These are phyloP conservation scores for Elsinoe australis DNA, from an alignment of 2,329 filamentous ascomycete species.

Conservation along the genomic window DNA sequence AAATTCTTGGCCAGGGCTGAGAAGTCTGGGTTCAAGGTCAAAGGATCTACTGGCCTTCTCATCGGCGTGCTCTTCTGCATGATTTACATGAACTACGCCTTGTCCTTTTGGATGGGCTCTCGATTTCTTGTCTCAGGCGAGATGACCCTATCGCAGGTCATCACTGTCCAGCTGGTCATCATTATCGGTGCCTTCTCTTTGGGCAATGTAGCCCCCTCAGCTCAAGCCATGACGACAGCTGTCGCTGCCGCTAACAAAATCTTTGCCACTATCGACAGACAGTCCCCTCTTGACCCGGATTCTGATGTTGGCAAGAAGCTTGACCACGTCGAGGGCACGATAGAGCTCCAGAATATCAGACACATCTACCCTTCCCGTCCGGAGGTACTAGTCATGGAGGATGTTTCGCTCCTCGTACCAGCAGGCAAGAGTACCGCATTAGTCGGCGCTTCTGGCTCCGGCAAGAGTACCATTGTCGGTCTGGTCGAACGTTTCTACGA, in stretches of 20 bases:
- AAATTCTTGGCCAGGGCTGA: constrained; percentile 64
- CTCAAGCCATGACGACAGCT: constrained; percentile 76
- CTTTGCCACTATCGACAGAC: constrained; percentile 83
- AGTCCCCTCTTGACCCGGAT: constrained; percentile 73
- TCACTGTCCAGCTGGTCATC: constrained; percentile 82
- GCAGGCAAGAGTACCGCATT: constrained; percentile 88
- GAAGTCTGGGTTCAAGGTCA: constrained; percentile 66
- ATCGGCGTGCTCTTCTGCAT: constrained; percentile 75
- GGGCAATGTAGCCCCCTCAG: constrained; percentile 77
- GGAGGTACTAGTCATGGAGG: constrained; percentile 81
- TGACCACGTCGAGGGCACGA: constrained; percentile 63
- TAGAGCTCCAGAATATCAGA: constrained; percentile 74
- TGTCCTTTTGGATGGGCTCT: constrained; percentile 84
- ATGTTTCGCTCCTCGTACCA: constrained; percentile 70
- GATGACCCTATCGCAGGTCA: constrained; percentile 59
- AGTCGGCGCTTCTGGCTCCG: constrained; percentile 87
- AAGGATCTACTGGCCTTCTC: constrained; percentile 67
- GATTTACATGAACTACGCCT: constrained; percentile 77
- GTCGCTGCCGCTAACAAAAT: constrained; percentile 85
- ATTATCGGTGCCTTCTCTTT: constrained; percentile 91
- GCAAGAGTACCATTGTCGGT: constrained; percentile 90
- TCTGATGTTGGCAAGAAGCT: constrained; percentile 64
- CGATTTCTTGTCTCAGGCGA: constrained; percentile 61
- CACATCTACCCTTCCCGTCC: constrained; percentile 93
- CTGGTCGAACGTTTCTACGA: constrained; percentile 92